Percentiles rank a stretch among this genome's conserved stretches.
These are phyloP conservation scores for Coccomyxa sp. DNA, from an alignment of 139 green algal genomes.

Conservation along the genomic window DNA sequence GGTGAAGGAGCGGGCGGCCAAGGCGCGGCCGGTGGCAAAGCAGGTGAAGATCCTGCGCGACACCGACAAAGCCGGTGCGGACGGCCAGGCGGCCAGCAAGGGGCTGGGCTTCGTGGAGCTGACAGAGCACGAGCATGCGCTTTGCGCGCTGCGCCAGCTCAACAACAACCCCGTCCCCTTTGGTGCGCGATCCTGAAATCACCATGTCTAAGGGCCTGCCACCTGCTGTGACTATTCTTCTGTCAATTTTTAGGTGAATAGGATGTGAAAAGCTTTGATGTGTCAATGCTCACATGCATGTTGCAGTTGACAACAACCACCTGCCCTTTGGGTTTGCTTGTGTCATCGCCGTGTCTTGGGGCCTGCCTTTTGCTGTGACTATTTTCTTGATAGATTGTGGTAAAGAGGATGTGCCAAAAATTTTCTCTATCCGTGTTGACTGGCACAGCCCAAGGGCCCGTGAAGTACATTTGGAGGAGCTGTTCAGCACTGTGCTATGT, in stretches of 20 bases:
- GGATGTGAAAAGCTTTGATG: no score
- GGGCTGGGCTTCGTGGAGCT: slow-evolving; percentile 95
- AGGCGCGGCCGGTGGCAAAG: slow-evolving; percentile 68
- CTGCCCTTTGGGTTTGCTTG: no score
- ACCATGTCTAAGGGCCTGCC: background rate
- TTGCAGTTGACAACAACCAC: no score
- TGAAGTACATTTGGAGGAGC: no score
- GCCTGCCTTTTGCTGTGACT: no score
- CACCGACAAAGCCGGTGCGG: slow-evolving; percentile 28
- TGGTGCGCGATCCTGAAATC: slow-evolving; percentile 8
- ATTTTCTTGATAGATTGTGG: no score
- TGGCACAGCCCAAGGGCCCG: no score
- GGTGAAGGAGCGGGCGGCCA: slow-evolving; percentile 73
- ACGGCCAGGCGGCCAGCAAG: slow-evolving; percentile 3
- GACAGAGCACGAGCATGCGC: slow-evolving; percentile 74
- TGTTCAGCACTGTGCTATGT: background rate
- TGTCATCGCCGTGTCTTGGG: no score
- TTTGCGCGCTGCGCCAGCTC: slow-evolving; percentile 83
- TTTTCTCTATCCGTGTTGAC: no score
- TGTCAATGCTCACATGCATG: no score
- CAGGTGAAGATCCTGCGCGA: slow-evolving; percentile 85
- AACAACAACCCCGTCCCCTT: slow-evolving; percentile 93
- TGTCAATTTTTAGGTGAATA: no score
- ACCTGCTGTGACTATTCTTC: background rate
- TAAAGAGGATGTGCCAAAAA: no score